Evolutionary conservation across 179 eudicot species (phyloP).

Genomic region (Silene vulgaris): DNA sequence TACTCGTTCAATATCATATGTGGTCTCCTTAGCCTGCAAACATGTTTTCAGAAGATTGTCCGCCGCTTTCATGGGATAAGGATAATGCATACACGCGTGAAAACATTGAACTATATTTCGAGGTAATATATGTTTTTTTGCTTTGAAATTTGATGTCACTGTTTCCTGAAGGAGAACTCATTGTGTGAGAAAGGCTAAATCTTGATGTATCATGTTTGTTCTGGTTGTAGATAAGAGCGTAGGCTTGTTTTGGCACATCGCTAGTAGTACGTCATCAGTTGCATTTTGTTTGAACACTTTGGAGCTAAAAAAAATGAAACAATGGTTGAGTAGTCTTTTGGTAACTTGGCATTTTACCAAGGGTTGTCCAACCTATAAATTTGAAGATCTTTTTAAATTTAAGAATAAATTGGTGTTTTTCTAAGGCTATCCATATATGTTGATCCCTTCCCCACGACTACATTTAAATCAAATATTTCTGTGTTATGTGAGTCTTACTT

Average conservation of each 20-base stretch:
- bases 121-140: conserved; percentile 42
- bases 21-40: conserved; percentile 50
- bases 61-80: conserved; percentile 82
- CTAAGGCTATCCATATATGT: neutral
- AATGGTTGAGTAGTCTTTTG: neutral
- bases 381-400: neutral
- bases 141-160: conserved; percentile 10
- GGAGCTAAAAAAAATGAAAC: neutral
- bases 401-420: neutral
- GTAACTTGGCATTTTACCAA: neutral
- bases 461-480: neutral
- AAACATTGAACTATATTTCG: conserved; percentile 73
- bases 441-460: neutral
- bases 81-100: conserved; percentile 76
- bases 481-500: neutral
- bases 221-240: neutral
- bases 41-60: conserved; percentile 78
- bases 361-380: neutral
- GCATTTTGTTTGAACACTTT: neutral
- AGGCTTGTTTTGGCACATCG: neutral
- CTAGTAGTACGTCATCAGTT: neutral
- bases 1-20: neutral
- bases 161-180: neutral
- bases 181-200: neutral
- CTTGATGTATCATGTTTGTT: neutral